A percentile compares a stretch with the other conserved stretches of the same genome.
phyloP scores from a whole-genome alignment of 768 basidiomycete genomes.

The Mycena indigotica region DNA sequence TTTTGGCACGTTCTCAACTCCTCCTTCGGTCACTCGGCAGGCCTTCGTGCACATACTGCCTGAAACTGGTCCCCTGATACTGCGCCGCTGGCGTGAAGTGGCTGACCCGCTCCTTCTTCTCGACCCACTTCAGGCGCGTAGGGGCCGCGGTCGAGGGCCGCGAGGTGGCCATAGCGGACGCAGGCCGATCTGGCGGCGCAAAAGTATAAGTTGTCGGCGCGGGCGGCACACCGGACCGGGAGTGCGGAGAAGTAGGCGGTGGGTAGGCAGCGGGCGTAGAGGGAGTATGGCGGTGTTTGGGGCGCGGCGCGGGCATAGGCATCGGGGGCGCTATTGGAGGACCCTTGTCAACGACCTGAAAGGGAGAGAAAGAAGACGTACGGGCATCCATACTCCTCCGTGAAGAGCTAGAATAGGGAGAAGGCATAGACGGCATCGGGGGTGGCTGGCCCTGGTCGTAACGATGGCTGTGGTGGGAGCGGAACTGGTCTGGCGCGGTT shows the following conservation, averaged over 20 bases:
- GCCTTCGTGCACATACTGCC: slow-evolving; percentile 24
- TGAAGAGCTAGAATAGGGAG: not conserved
- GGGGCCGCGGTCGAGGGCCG: slow-evolving; percentile 2
- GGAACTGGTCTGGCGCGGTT: slow-evolving; percentile 19
- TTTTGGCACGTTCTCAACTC: too few species aligned
- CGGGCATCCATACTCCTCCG: not conserved
- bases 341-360: not conserved
- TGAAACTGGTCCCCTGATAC: slow-evolving; percentile 23
- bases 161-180: slow-evolving; percentile 17
- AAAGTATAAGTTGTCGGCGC: slow-evolving; percentile 4
- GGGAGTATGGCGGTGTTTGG: slow-evolving; percentile 1
- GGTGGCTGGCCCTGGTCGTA: too few species aligned
- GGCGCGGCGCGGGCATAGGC: slow-evolving; percentile 1
- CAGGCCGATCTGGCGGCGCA: slow-evolving; percentile 20
- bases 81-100: slow-evolving; percentile 23
- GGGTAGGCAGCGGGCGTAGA: not conserved
- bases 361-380: not conserved
- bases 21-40: too few species aligned
- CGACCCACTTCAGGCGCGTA: slow-evolving; percentile 23
- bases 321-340: not conserved
- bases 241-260: too few species aligned
- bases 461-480: not conserved
- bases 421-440: slow-evolving; percentile 11
- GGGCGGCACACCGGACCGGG: not conserved
- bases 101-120: slow-evolving; percentile 24